Evolutionary conservation across 441 rosid species (phyloP).

Genomic region (Erodium texanum): DNA sequence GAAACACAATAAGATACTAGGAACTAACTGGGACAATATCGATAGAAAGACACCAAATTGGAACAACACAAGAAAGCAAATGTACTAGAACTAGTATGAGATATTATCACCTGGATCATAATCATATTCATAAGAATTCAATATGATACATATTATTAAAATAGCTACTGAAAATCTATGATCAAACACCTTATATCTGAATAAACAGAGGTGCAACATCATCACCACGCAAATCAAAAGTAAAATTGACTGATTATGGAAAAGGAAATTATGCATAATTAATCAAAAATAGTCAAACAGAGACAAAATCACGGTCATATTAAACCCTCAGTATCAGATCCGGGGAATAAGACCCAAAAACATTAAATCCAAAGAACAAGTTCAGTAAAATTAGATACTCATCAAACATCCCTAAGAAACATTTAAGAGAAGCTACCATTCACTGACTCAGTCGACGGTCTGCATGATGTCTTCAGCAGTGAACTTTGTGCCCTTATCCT

Average conservation of each 20-base stretch:
- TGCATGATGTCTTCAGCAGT: constrained; percentile 75
- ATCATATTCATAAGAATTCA: background rate
- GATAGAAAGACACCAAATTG: no score
- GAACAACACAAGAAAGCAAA: background rate
- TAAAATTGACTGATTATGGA: background rate
- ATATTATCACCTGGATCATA: background rate
- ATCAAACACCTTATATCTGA: background rate
- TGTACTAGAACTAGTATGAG: background rate
- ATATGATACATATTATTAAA: background rate
- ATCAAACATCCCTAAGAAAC: background rate
- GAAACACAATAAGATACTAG: no score
- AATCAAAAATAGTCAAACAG: background rate
- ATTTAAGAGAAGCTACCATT: background rate
- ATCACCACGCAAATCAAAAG: background rate
- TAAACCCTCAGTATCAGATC: background rate
- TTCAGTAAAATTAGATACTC: background rate
- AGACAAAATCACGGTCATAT: background rate
- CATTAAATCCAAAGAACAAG: background rate
- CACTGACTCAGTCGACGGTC: constrained; percentile 39
- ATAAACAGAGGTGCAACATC: background rate
- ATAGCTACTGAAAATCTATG: background rate
- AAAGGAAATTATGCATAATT: background rate
- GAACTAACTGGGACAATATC: no score
- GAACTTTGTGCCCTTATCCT: constrained; percentile 80
- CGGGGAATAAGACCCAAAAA: background rate